These are phyloP conservation scores for Trypanosoma brucei DNA, from an alignment of 208 protist genomes.

Conservation along the genomic window DNA sequence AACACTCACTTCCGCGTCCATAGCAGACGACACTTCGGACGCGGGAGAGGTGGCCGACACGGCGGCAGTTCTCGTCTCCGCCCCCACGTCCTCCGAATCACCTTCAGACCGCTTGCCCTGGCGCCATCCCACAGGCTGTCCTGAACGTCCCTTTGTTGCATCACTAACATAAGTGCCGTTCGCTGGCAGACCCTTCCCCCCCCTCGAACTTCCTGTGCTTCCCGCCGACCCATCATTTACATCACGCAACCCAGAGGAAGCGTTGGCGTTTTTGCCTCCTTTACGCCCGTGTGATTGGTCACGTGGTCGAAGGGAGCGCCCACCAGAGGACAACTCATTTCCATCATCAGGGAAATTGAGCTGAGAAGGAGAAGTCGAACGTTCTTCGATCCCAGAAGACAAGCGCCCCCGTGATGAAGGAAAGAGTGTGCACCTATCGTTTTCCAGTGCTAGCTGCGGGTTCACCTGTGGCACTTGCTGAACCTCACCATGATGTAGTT, in stretches of 20 bases:
- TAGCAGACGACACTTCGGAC: background rate
- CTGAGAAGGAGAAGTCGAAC: background rate
- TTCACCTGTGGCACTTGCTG: too few species aligned
- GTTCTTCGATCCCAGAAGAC: background rate
- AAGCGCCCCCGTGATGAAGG: background rate
- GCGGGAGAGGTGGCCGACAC: background rate
- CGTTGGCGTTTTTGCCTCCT: background rate
- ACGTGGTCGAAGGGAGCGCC: background rate
- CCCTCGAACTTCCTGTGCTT: background rate
- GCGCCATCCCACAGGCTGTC: background rate
- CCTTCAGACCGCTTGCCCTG: conserved; percentile 13
- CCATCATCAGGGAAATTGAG: background rate
- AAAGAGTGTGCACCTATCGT: background rate
- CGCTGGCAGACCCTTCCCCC: background rate
- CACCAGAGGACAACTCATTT: background rate
- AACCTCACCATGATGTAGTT: conserved; percentile 17
- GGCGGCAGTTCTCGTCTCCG: background rate
- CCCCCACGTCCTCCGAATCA: background rate
- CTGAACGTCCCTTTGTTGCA: background rate
- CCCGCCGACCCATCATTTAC: background rate
- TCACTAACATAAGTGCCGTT: background rate
- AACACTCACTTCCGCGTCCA: background rate
- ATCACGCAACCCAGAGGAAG: background rate
- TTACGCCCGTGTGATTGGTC: background rate
- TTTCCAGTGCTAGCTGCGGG: background rate